Evolutionary conservation across 805 yeast genomes (phyloP), one percentile per base, ranked within the genome.

Genomic region (Wickerhamomyces bisporus): DNA sequence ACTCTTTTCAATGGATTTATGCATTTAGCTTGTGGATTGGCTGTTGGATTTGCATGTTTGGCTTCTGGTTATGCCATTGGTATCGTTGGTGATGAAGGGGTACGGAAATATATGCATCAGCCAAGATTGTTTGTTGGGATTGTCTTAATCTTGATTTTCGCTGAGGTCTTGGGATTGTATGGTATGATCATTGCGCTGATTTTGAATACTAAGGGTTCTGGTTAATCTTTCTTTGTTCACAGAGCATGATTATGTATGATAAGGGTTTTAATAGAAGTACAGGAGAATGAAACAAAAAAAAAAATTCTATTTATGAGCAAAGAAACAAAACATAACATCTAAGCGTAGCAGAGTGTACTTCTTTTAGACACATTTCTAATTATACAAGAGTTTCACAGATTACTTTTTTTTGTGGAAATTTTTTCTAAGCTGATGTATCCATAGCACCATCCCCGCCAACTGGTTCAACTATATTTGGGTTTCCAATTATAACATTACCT

Each of bases 21-120:
- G 95, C 99, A 93, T 65, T 70, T 93, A 61, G 89, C 94, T 37
- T 88, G 97, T 64, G 99, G 99, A 2, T 66, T 91, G 43, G 78
- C 94, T 26, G 99, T 93, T 31, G 99, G 99, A 2, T 87, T 93
- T 57, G 88, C 98, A 4, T 89, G 98, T 61, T 71, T 93, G 58
- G 89, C 98, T 29, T 85, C 95, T 42, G 99, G 99, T 32, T 93
- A 89, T 64, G 93, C 98, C 41, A 86, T 86, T 66, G 96, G 96
- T 35, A 81, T 86, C 46, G 96, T 86, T 27, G 96, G 96, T 30
- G 96, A 86, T 57, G 94, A 84, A 54, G 96, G 96, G 48, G 95
- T 86, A 33, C 77, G 96, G 53, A 86, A 82, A 53, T 78, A 74
- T 50, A 82, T 86, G 86, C 86, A 84, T 56, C 95, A 86, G 62